Conservation (phyloP, 805 yeast species). For the Saccharomycopsis javanensis region DNA sequence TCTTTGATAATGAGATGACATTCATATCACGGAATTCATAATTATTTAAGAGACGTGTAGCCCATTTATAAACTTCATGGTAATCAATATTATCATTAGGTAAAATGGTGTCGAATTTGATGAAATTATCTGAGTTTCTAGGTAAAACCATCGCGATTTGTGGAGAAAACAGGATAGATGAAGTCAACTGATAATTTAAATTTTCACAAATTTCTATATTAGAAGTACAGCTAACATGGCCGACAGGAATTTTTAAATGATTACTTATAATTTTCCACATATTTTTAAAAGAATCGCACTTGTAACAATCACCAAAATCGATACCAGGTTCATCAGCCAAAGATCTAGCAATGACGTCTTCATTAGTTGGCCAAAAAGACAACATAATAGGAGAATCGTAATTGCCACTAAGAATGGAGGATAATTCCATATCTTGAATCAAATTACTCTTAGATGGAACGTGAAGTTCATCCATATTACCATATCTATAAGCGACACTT, state of each 20-base stretch:
- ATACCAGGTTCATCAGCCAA: conserved; percentile 26
- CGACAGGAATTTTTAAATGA: conserved; percentile 36
- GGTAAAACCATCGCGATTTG: conserved; percentile 45
- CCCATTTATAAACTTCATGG: conserved; percentile 27
- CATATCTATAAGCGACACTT: conserved; percentile 40
- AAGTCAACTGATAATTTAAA: conserved; percentile 32
- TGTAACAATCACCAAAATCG: conserved; percentile 35
- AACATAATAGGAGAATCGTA: conserved; percentile 44
- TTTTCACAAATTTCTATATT: conserved; percentile 42
- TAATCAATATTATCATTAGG: conserved; percentile 28
- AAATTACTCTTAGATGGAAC: conserved; percentile 34
- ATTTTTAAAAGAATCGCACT: conserved; percentile 42
- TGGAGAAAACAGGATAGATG: conserved; percentile 26
- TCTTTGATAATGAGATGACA: conserved; percentile 19
- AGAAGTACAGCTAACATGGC: conserved; percentile 51
- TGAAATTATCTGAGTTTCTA: conserved; percentile 36
- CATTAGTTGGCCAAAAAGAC: conserved; percentile 56
- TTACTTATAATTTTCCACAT: conserved; percentile 52
- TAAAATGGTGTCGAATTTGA: conserved; percentile 30
- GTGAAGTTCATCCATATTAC: conserved; percentile 29
- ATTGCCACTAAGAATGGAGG: conserved; percentile 42
- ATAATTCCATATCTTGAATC: conserved; percentile 33
- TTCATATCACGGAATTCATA: conserved; percentile 30
- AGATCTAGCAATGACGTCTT: conserved; percentile 21
- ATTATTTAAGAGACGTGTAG: conserved; percentile 38